phyloP scores from a whole-genome alignment of 257 asterid genomes.

The Lithospermum erythrorhizon region DNA sequence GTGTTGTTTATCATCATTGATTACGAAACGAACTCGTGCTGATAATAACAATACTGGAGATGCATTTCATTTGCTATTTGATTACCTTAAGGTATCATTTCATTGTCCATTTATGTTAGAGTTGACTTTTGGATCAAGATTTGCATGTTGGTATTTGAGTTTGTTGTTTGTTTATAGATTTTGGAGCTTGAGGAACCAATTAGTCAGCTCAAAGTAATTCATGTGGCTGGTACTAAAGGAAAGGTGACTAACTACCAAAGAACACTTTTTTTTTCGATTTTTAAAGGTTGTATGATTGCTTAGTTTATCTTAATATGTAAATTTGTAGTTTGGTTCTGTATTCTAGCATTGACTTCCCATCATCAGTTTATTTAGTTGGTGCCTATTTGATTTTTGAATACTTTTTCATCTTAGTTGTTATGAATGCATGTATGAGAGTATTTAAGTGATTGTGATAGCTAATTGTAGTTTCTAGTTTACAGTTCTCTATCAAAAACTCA shows the following conservation, averaged over 20 bases:
- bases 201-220: conserved; percentile 84
- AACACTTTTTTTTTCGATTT: neutral
- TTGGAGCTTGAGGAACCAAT: conserved; percentile 78
- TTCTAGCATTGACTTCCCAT: too few species aligned
- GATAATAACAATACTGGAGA: conserved; percentile 63
- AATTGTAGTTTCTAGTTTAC: neutral
- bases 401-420: too few species aligned
- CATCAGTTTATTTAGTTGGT: neutral
- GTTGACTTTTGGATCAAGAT: neutral
- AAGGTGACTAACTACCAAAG: conserved; percentile 37
- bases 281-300: neutral
- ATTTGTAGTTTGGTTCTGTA: neutral
- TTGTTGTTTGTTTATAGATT: conserved; percentile 27
- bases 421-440: neutral
- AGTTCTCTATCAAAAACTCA: neutral
- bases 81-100: conserved; percentile 45
- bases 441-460: neutral
- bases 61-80: conserved; percentile 44
- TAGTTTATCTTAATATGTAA: too few species aligned
- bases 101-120: neutral
- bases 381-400: neutral
- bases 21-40: conserved; percentile 67
- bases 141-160: neutral
- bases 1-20: conserved; percentile 70
- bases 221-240: conserved; percentile 98